phyloP scores from a whole-genome alignment of 1,284 basidiomycete species.

The Boletus sp. region DNA sequence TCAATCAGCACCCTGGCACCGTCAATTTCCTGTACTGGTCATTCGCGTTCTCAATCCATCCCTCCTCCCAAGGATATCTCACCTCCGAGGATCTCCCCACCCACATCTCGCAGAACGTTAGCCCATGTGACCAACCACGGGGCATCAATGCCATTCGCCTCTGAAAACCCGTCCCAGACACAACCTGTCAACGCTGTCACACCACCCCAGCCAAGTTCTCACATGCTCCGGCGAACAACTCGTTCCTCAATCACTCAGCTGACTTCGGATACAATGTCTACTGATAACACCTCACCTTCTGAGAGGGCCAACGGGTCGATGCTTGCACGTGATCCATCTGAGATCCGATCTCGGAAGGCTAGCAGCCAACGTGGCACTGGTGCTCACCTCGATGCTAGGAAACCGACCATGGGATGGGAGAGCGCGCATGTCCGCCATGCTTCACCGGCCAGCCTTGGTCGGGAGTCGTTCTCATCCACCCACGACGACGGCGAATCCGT shows the following conservation, averaged over 20 bases:
- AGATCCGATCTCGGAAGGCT: constrained; percentile 20
- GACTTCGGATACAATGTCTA: constrained; percentile 7
- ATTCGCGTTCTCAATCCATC: constrained; percentile 22
- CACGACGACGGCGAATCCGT: constrained; percentile 16
- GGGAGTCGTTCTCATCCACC: constrained; percentile 5
- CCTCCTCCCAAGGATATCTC: constrained; percentile 10
- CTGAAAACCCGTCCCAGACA: constrained; percentile 16
- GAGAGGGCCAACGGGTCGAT: constrained; percentile 9
- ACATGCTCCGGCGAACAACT: constrained; percentile 26
- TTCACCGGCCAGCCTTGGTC: constrained; percentile 7
- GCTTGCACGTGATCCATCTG: constrained; percentile 15
- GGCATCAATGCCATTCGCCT: constrained; percentile 1
- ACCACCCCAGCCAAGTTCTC: constrained; percentile 7
- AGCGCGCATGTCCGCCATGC: constrained; percentile 1
- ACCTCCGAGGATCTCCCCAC: constrained; percentile 22
- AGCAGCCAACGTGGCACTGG: constrained; percentile 21
- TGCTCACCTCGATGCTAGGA: constrained; percentile 10
- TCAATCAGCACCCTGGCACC: constrained; percentile 29
- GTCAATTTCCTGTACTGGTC: constrained; percentile 26
- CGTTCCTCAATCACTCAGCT: constrained; percentile 12
- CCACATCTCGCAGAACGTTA: constrained; percentile 20
- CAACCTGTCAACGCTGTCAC: constrained; percentile 9
- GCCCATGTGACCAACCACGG: constrained; percentile 10
- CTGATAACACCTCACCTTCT: constrained; percentile 4
- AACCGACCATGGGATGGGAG: constrained; percentile 13